Percentiles rank a stretch among this genome's conserved stretches.
Evolutionary conservation across 768 basidiomycete species (phyloP).

Genomic region (Cystobasidium tubakii): DNA sequence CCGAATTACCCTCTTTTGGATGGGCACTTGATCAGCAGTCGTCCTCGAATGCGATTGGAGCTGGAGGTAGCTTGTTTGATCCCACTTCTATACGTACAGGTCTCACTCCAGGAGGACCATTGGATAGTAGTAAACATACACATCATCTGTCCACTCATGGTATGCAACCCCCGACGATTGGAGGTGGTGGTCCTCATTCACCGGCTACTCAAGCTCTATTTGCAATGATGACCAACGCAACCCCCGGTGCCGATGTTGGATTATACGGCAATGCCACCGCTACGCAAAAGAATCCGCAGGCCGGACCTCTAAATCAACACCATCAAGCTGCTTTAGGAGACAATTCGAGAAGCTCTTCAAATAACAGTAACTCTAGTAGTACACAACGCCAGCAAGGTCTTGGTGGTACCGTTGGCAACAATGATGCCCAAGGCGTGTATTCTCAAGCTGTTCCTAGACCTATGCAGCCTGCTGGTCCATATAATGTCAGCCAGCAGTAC

Average conservation of each 20-base stretch:
- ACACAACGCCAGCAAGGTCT: neutral
- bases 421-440: neutral
- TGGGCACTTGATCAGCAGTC: conserved; percentile 81
- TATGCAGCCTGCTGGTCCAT: neutral
- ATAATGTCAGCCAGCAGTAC: neutral
- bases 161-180: conserved; percentile 54
- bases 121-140: neutral
- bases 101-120: conserved; percentile 59
- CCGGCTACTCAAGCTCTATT: conserved; percentile 89
- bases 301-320: neutral
- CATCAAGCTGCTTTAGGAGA: conserved; percentile 1
- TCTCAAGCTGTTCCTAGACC: neutral
- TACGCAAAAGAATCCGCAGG: neutral
- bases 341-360: neutral
- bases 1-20: conserved; percentile 90
- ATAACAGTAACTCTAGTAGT: neutral
- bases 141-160: conserved; percentile 53
- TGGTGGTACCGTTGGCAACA: no score
- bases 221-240: conserved; percentile 71
- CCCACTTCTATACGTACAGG: conserved; percentile 69
- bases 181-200: conserved; percentile 56
- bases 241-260: conserved; percentile 36
- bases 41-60: conserved; percentile 47
- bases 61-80: conserved; percentile 56
- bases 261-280: neutral